Percentiles rank a stretch among this genome's conserved stretches.
Evolutionary conservation across 2,329 filamentous ascomycete species (phyloP).

Genomic region (Pestalotiopsis fici): DNA sequence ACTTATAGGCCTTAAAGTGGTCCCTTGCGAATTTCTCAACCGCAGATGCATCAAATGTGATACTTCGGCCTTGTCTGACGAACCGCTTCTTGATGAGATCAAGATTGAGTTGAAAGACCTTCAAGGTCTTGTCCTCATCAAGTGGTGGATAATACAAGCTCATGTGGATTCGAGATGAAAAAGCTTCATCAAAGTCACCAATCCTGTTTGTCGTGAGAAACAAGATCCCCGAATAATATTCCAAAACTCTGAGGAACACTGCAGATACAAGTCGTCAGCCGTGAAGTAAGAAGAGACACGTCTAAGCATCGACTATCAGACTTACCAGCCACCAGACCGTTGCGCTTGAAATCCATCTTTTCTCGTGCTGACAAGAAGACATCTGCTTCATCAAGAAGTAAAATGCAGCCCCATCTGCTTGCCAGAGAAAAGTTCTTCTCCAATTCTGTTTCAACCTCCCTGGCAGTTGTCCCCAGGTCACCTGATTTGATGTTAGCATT

Average conservation of each 20-base stretch:
- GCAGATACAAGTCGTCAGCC: not conserved
- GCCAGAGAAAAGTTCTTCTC: slow-evolving; percentile 18
- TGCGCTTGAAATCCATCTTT: not conserved
- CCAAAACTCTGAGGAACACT: slow-evolving; percentile 13
- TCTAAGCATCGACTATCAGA: not conserved
- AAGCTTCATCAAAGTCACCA: slow-evolving; percentile 24
- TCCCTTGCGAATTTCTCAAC: not conserved
- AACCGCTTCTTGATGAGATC: not conserved
- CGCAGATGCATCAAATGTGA: not conserved
- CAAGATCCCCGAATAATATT: slow-evolving; percentile 36
- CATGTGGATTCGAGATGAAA: slow-evolving; percentile 28
- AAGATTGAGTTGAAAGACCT: slow-evolving; percentile 13
- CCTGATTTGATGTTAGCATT: not conserved
- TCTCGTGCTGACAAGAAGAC: slow-evolving; percentile 15
- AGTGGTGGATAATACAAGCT: slow-evolving; percentile 29
- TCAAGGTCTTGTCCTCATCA: not conserved
- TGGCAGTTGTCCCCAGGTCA: slow-evolving; percentile 18
- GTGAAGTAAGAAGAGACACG: not conserved
- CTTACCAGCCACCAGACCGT: not conserved
- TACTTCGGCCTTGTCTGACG: not conserved
- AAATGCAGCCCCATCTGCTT: slow-evolving; percentile 19
- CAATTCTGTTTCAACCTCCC: slow-evolving; percentile 18
- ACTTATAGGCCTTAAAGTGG: not conserved
- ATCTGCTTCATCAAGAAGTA: slow-evolving; percentile 20
- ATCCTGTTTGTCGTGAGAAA: slow-evolving; percentile 37